Base-by-base conservation (phyloP, 495 filamentous ascomycete genomes). In the Cercophora scortea region DNA sequence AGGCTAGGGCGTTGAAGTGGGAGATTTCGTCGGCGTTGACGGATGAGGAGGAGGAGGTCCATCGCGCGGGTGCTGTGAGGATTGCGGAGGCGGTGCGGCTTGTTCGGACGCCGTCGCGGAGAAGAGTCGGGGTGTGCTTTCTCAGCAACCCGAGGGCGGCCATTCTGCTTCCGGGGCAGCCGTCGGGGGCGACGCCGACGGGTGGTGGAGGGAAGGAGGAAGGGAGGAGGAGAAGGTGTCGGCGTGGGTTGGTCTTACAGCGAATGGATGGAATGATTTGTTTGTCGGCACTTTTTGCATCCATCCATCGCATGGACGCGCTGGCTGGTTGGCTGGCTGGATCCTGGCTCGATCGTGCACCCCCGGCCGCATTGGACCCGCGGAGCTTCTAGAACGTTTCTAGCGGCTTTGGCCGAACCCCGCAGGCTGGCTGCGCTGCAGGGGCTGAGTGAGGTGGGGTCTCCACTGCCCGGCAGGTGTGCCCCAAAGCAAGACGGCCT, bases 1-100 rank as follows among this genome's bases (percentile, higher is more conserved):
- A 87, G 62, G 94, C 93, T 54, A 98, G 89, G 55, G 83, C 79
- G 61, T 89, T 88, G 79, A 98, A 98, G 73, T 98, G 93, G 40
- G 88, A 86, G 53, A 97, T 77, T 74, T 98, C 93, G 61, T 82
- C 76, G 47, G 85, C 79, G 64, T 90, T 90, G 68, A 97, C 86
- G 59, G 87, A 84, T 53, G 79, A 74, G 33, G 68, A 54, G 18
- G 62, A 45, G 42, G 53, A 35, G 32, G n/a, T 47, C 15, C 35
- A 35, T 40, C 41, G 49, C 52, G 39, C 15, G 41, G 52, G 33
- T 51, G 44, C 52, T 43, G 36, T 32, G 17, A 38, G n/a, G 47
- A 6, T 32, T 2, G 32, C 45, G 7, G 38, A 13, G 6, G 33
- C 45, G 7, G 45, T 11, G 18, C 32, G 25, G 32, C 44, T 34